These are phyloP conservation scores for Physaria fendleri DNA, from an alignment of 345 rosid genomes.

Conservation along the genomic window DNA sequence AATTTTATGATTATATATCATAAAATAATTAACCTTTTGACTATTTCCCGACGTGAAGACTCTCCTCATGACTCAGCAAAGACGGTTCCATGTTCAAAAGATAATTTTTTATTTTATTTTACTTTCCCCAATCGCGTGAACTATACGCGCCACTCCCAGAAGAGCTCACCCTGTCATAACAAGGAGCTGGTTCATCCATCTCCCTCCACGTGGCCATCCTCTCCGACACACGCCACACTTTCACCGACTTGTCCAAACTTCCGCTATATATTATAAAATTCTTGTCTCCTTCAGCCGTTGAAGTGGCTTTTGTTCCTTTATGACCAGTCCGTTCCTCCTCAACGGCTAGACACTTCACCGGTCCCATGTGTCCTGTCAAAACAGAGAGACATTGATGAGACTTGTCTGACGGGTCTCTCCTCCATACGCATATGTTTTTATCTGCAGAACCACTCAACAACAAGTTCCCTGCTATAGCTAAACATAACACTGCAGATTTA, in stretches of 20 bases:
- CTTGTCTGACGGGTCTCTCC: slow-evolving; percentile 44
- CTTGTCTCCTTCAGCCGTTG: slow-evolving; percentile 7
- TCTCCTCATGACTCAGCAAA: neutral
- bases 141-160: slow-evolving; percentile 22
- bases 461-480: slow-evolving; percentile 50
- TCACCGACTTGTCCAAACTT: slow-evolving; percentile 74
- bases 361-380: slow-evolving; percentile 72
- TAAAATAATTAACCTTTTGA: neutral
- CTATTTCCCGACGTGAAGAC: slow-evolving; percentile 5
- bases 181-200: slow-evolving; percentile 12
- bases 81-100: no score
- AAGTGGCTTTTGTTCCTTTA: neutral
- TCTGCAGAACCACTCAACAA: slow-evolving; percentile 86
- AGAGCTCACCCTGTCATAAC: slow-evolving; percentile 9
- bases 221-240: slow-evolving; percentile 73
- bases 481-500: slow-evolving; percentile 56
- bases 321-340: slow-evolving; percentile 31
- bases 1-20: no score
- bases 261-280: slow-evolving; percentile 72
- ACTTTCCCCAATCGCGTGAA: neutral
- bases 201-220: slow-evolving; percentile 31
- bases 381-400: slow-evolving; percentile 52
- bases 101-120: no score
- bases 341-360: slow-evolving; percentile 74
- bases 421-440: slow-evolving; percentile 74